Evolutionary conservation across 2,329 filamentous ascomycete genomes (phyloP), one percentile per base, ranked within the genome.

Genomic region (Penicillium hordei): DNA sequence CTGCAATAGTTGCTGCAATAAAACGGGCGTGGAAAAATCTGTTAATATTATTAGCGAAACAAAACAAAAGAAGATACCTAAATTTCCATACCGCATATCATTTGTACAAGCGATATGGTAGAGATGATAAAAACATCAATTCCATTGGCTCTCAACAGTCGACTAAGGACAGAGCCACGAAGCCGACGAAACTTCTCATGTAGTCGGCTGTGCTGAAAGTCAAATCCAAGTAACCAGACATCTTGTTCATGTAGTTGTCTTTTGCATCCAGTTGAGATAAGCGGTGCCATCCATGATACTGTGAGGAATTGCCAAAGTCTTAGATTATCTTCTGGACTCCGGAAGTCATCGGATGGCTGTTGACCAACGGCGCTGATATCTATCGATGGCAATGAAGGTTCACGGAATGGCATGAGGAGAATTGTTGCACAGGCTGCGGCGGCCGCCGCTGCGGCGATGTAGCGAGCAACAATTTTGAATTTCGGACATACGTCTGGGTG

Each of bases 241-340:
- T 96, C 91, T 38, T 88, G 83, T 39, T 92, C 87, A 36, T 91
- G 78, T 9, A 96, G 78, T 64, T 91, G 88, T 40, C 86, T 80
- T 31, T 79, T 77, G 42, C 80, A 83, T 1, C 88, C 90, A 25
- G 86, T 74, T 1, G 79, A 76, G 13, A 95, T 91, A 7, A 96
- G 75, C 0, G 91, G 88, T 0, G 80, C 79, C 76, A 96, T 88
- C 92, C 92, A 96, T 0, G 85, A 89, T 29, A 96, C 88, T 6
- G 85, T 88, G 84, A 93, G 89, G 75, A 91, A 96, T 64, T 93
- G 89, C 83, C 90, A 92, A 0, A 93, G 78, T 0, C 83, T 89
- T 25, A 96, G 72, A 61, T 89, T 86, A 65, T 96, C 92, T 71
- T 96, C 92, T 0, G 92, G 88, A 48, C 83, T 87, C 31, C 91